Percentiles rank a stretch among this genome's conserved stretches.
Conservation (phyloP, 257 asterid genomes). For the Avicennia marina region DNA sequence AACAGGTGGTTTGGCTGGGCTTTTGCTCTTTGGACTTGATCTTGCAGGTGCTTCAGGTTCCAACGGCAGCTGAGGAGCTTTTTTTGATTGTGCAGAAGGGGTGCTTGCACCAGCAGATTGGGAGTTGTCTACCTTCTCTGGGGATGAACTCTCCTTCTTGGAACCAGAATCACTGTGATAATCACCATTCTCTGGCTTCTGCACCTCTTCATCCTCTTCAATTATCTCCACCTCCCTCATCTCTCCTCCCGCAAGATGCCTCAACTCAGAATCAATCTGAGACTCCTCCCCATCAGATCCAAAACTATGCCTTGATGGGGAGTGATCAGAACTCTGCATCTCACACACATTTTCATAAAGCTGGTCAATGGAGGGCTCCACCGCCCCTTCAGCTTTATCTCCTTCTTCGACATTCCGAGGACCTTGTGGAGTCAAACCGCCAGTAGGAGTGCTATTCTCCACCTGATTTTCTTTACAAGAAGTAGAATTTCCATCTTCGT, state of each 20-base stretch:
- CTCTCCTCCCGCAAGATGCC: slow-evolving; percentile 90
- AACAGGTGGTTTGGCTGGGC: slow-evolving; percentile 35
- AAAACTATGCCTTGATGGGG: slow-evolving; percentile 83
- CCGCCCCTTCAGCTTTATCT: slow-evolving; percentile 32
- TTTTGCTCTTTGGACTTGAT: slow-evolving; percentile 54
- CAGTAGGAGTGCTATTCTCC: slow-evolving; percentile 21
- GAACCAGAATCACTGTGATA: slow-evolving; percentile 34
- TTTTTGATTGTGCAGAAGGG: slow-evolving; percentile 40
- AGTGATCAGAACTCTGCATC: slow-evolving; percentile 95
- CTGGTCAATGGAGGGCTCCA: slow-evolving; percentile 79
- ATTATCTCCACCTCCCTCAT: slow-evolving; percentile 78
- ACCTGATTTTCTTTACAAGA: slow-evolving; percentile 31
- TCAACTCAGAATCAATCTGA: slow-evolving; percentile 74
- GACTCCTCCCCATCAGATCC: slow-evolving; percentile 98
- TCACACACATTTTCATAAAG: slow-evolving; percentile 87
- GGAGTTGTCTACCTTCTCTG: slow-evolving; percentile 33
- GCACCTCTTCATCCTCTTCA: slow-evolving; percentile 71
- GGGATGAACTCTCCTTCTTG: slow-evolving; percentile 34
- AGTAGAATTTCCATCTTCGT: slow-evolving; percentile 38
- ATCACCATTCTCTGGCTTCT: slow-evolving; percentile 36
- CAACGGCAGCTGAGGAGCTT: slow-evolving; percentile 31
- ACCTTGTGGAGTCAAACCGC: slow-evolving; percentile 28
- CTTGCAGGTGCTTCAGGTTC: slow-evolving; percentile 42
- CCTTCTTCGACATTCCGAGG: slow-evolving; percentile 31
- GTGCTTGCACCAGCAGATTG: slow-evolving; percentile 31